Evolutionary conservation across 163 green algal species (phyloP), one percentile per base, ranked within the genome.

Genomic region (Scenedesmus sp.): DNA sequence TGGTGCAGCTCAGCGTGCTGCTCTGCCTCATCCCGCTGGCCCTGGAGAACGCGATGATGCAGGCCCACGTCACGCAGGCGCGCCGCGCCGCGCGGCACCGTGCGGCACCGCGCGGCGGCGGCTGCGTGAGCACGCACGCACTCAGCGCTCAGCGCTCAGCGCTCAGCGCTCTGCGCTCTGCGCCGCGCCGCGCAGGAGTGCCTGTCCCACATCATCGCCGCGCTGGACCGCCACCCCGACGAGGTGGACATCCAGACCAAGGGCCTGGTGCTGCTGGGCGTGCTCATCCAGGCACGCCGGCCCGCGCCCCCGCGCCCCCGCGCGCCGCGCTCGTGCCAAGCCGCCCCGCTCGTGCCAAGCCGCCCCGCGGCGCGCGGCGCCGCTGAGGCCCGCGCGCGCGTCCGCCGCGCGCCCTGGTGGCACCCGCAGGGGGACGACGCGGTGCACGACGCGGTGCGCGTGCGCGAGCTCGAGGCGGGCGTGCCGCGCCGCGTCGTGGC

Each of bases 1-100:
- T 90, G 77, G 88, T 91, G 45, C 88, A 93, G 86, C 85, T 93
- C 60, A 89, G 83, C 51, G 87, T 83, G 31, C 84, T 93, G 83
- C 82, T 93, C 63, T 87, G 78, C 82, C 77, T 91, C 60, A 88
- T 93, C 42, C 88, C 88, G 4, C 77, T 93, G 28, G 77, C 81
- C 2, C 82, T 93, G 51, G 87, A 91, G 15, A 88, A 89, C 65
- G 67, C 75, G 1, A 84, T 88, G 70, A 87, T 92, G 84, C 88
- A 92, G 87, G 87, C 77, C 4, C 77, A 83, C 58, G 60, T 83
- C 45, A 83, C 77, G 31, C 45, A 72, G 72, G 72, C 53, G 20
- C 24, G 50, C 20, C 17, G n/a, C n/a, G n/a, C n/a, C n/a, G n/a
- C n/a, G n/a, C n/a, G n/a, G n/a, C n/a, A n/a, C n/a, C n/a, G n/a